A percentile compares a stretch with the other conserved stretches of the same genome.
Conservation (phyloP, 2,329 filamentous ascomycete species). For the Talaromyces sp. region DNA sequence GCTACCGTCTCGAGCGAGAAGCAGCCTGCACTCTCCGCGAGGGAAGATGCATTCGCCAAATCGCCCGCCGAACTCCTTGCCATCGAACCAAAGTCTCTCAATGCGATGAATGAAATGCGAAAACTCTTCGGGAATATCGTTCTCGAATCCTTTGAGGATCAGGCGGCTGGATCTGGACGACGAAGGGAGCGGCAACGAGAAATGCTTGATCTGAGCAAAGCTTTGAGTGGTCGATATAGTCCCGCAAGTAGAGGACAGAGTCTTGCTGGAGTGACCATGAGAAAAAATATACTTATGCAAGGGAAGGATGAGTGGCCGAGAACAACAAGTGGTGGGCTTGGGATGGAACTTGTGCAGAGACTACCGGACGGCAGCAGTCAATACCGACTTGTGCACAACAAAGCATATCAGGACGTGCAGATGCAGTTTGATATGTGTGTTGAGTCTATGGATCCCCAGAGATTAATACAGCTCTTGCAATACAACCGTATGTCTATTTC, state of each 20-base stretch:
- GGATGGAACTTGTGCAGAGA: slow-evolving; percentile 68
- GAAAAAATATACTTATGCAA: slow-evolving; percentile 79
- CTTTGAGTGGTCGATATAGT: slow-evolving; percentile 52
- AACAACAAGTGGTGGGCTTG: slow-evolving; percentile 73
- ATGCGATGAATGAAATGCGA: slow-evolving; percentile 88
- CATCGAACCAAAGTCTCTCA: slow-evolving; percentile 70
- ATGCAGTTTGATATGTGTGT: slow-evolving; percentile 73
- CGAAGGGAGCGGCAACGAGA: slow-evolving; percentile 55
- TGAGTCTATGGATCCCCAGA: slow-evolving; percentile 78
- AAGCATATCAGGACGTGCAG: slow-evolving; percentile 71
- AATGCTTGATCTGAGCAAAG: slow-evolving; percentile 51
- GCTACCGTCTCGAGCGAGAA: slow-evolving; percentile 29
- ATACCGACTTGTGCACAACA: slow-evolving; percentile 75
- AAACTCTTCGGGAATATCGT: slow-evolving; percentile 66
- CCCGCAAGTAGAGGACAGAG: slow-evolving; percentile 58
- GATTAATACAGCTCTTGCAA: slow-evolving; percentile 71
- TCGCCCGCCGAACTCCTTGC: slow-evolving; percentile 54
- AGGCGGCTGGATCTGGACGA: slow-evolving; percentile 40
- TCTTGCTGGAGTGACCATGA: slow-evolving; percentile 67
- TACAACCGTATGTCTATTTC: slow-evolving; percentile 49
- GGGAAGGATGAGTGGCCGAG: slow-evolving; percentile 85
- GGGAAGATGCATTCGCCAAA: slow-evolving; percentile 26
- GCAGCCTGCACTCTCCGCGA: slow-evolving; percentile 24
- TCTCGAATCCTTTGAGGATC: slow-evolving; percentile 56
- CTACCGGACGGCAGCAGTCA: slow-evolving; percentile 59